Evolutionary conservation across 805 yeast genomes (phyloP).

Genomic region (Yarrowia sp.): DNA sequence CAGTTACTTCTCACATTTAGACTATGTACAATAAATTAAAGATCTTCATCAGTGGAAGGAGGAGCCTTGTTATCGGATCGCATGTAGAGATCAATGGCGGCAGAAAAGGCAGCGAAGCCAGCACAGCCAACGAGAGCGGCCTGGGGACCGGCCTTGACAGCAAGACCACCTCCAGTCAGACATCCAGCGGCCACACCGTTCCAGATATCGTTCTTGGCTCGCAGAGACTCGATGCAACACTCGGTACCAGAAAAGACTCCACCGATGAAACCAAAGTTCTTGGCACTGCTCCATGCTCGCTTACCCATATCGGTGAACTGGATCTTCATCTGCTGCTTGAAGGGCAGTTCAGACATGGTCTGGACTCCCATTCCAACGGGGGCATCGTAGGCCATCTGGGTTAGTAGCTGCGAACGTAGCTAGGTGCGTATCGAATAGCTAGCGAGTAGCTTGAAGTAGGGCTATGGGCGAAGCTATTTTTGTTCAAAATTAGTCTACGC

Average conservation of each 20-base stretch:
- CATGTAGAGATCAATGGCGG: slow-evolving; percentile 75
- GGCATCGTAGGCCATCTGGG: slow-evolving; percentile 76
- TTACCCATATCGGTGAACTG: slow-evolving; percentile 93
- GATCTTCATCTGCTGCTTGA: slow-evolving; percentile 88
- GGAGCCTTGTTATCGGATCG: slow-evolving; percentile 83
- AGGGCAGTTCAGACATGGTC: slow-evolving; percentile 81
- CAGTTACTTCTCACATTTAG: slow-evolving; percentile 30
- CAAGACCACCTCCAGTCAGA: slow-evolving; percentile 94
- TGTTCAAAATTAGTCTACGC: too few relatives aligned
- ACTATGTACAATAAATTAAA: slow-evolving; percentile 40
- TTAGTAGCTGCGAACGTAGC: slow-evolving; percentile 2
- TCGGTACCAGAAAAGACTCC: slow-evolving; percentile 91
- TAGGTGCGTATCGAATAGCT: too few relatives aligned
- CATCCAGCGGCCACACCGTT: slow-evolving; percentile 95
- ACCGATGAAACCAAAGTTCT: slow-evolving; percentile 93
- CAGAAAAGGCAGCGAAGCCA: slow-evolving; percentile 93
- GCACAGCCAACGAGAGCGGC: slow-evolving; percentile 93
- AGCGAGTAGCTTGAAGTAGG: not conserved
- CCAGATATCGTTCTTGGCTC: slow-evolving; percentile 91
- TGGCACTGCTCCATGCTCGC: slow-evolving; percentile 87
- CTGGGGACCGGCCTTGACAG: slow-evolving; percentile 91
- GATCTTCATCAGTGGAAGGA: slow-evolving; percentile 85
- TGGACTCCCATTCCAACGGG: slow-evolving; percentile 64
- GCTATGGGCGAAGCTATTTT: too few relatives aligned
- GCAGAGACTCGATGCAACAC: slow-evolving; percentile 80